Evolutionary conservation across 1,284 basidiomycete genomes (phyloP).

Genomic region (Ustilago cynodontis): DNA sequence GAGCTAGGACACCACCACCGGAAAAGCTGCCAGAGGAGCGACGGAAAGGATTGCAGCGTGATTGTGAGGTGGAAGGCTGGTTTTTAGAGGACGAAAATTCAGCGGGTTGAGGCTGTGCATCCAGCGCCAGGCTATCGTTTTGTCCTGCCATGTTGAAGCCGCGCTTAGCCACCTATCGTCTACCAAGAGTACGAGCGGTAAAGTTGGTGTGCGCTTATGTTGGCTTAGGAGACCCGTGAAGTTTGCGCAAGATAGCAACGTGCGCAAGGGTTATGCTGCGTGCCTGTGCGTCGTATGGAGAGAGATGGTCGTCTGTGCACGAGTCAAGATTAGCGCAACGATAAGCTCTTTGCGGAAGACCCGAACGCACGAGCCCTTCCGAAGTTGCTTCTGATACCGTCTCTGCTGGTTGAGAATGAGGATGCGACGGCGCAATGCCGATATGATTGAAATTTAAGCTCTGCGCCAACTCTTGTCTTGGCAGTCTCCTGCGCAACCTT

Average conservation of each 20-base stretch:
- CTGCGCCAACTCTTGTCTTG: constrained; percentile 1
- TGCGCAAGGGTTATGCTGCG: neutral
- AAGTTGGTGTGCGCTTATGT: neutral
- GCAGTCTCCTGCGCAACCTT: neutral
- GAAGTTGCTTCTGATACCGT: neutral
- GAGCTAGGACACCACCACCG: constrained; percentile 22
- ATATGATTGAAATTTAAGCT: neutral
- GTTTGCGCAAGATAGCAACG: neutral
- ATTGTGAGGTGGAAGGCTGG: constrained; percentile 13
- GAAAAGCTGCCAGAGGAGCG: constrained; percentile 26
- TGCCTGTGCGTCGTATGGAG: too few relatives aligned
- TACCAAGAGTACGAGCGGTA: neutral
- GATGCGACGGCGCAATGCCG: neutral
- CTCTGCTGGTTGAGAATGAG: neutral
- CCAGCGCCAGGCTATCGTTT: constrained; percentile 3
- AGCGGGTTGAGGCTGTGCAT: constrained; percentile 26
- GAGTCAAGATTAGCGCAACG: neutral
- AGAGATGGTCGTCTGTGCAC: neutral
- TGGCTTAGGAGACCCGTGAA: neutral
- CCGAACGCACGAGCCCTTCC: constrained; percentile 1
- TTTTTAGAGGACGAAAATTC: constrained; percentile 5
- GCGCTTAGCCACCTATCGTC: neutral
- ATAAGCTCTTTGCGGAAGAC: constrained; percentile 3
- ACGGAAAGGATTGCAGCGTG: constrained; percentile 31
- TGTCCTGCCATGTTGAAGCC: constrained; percentile 18